A percentile compares a stretch with the other conserved stretches of the same genome.
Conservation (phyloP, 1,284 basidiomycete genomes). For the Lentinula novae-zelandiae region DNA sequence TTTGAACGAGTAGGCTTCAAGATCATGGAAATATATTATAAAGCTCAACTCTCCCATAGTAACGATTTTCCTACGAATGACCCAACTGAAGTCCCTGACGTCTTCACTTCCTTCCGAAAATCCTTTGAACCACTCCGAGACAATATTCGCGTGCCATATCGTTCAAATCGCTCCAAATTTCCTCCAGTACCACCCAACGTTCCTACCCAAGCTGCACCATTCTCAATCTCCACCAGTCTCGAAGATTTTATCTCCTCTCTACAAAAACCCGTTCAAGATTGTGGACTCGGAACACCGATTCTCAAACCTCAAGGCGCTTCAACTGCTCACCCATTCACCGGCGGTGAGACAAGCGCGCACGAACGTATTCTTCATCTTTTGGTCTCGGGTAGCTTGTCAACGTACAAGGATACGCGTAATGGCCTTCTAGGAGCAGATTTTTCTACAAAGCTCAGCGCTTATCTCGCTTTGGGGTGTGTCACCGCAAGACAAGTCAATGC, state of each 20-base stretch:
- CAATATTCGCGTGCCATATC: slow-evolving; percentile 21
- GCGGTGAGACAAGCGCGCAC: slow-evolving; percentile 35
- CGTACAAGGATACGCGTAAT: slow-evolving; percentile 52
- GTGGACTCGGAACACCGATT: neutral
- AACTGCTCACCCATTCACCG: slow-evolving; percentile 38
- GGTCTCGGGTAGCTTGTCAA: slow-evolving; percentile 23
- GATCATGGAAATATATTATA: neutral
- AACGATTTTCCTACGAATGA: slow-evolving; percentile 31
- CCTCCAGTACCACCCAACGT: slow-evolving; percentile 10
- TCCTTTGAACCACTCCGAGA: slow-evolving; percentile 32
- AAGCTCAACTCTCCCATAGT: neutral
- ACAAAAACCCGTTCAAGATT: slow-evolving; percentile 8
- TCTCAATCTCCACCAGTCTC: slow-evolving; percentile 10
- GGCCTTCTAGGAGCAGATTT: slow-evolving; percentile 47
- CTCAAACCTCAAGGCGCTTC: slow-evolving; percentile 13
- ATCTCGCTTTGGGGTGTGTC: slow-evolving; percentile 43
- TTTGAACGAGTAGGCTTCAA: slow-evolving; percentile 15
- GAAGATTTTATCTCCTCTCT: slow-evolving; percentile 10
- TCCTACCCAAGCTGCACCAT: slow-evolving; percentile 12
- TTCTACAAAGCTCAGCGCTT: slow-evolving; percentile 49
- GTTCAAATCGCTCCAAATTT: neutral
- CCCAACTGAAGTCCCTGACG: slow-evolving; percentile 32
- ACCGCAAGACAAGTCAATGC: slow-evolving; percentile 38
- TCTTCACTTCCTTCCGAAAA: slow-evolving; percentile 42
- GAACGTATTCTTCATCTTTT: slow-evolving; percentile 33